These are phyloP conservation scores for Ilyonectria sp. DNA, from an alignment of 2,329 filamentous ascomycete genomes.

Conservation along the genomic window DNA sequence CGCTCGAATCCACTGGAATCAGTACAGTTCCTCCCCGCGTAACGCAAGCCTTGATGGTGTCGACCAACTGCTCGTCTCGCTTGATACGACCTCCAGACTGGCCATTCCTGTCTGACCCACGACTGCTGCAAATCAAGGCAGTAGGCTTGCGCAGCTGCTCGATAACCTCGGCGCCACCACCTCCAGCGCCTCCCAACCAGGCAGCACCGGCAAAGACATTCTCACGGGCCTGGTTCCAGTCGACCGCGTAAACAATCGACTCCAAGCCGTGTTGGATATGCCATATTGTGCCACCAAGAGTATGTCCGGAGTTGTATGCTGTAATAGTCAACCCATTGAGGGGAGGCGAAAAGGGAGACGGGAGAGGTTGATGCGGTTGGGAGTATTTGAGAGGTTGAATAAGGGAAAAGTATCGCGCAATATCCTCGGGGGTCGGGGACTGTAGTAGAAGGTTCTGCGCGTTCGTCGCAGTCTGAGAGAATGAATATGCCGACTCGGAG, in stretches of 20 bases:
- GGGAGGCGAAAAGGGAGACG: conserved; percentile 89
- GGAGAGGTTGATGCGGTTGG: conserved; percentile 91
- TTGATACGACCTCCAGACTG: conserved; percentile 81
- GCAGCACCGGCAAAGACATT: conserved; percentile 95
- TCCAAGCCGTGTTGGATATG: conserved; percentile 97
- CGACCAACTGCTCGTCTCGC: conserved; percentile 87
- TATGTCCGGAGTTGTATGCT: conserved; percentile 96
- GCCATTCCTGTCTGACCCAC: conserved; percentile 81
- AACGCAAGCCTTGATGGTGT: conserved; percentile 85
- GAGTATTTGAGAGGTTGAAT: conserved; percentile 97
- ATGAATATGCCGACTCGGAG: conserved; percentile 72
- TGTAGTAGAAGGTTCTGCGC: conserved; percentile 72
- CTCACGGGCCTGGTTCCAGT: conserved; percentile 98
- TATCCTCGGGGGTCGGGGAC: conserved; percentile 88
- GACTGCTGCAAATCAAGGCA: conserved; percentile 91
- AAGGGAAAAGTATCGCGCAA: conserved; percentile 90
- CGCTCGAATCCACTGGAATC: conserved; percentile 95
- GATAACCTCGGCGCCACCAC: conserved; percentile 89
- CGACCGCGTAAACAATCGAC: conserved; percentile 96
- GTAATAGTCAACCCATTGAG: conserved; percentile 94
- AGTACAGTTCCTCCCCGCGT: conserved; percentile 89
- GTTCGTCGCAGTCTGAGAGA: conserved; percentile 65
- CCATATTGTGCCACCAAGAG: conserved; percentile 97
- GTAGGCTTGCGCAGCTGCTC: conserved; percentile 95
- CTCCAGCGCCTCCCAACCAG: conserved; percentile 88